Conservation (phyloP, 2,329 filamentous ascomycete species). For the Didymella lethalis region DNA sequence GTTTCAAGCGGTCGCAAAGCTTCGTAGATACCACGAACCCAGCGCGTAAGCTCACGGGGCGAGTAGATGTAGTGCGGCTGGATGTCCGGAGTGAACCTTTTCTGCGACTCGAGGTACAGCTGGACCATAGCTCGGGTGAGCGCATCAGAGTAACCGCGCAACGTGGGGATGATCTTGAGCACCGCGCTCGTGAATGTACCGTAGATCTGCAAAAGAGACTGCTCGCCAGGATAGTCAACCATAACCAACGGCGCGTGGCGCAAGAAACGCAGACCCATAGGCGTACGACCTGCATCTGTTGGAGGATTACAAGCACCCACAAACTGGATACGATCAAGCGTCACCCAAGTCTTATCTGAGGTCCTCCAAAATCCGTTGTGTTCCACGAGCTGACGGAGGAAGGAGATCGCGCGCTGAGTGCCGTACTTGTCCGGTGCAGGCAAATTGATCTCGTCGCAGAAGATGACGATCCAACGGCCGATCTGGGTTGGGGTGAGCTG, state of each 20-base stretch:
- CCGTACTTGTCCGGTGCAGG: constrained; percentile 97
- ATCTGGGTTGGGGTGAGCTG: constrained; percentile 96
- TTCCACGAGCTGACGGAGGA: constrained; percentile 95
- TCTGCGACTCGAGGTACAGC: constrained; percentile 93
- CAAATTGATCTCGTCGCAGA: constrained; percentile 99
- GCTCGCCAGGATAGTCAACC: constrained; percentile 98
- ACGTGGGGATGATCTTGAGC: constrained; percentile 91
- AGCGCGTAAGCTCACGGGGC: constrained; percentile 95
- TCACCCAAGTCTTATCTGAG: constrained; percentile 97
- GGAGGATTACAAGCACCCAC: constrained; percentile 98
- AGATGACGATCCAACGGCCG: constrained; percentile 95
- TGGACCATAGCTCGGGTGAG: constrained; percentile 98
- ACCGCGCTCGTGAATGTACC: constrained; percentile 97
- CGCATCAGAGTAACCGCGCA: constrained; percentile 94
- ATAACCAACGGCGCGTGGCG: constrained; percentile 98
- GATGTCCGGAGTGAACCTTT: constrained; percentile 92
- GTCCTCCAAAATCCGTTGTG: constrained; percentile 99
- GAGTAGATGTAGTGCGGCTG: constrained; percentile 99
- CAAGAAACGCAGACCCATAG: constrained; percentile 91
- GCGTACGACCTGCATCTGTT: constrained; percentile 94
- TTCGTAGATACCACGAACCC: constrained; percentile 97
- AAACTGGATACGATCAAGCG: constrained; percentile 96
- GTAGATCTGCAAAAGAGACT: constrained; percentile 95
- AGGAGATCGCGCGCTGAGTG: constrained; percentile 95
- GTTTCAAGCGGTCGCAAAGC: constrained; percentile 91